Evolutionary conservation across 2,329 filamentous ascomycete species (phyloP).

Genomic region (Aureobasidium lini): DNA sequence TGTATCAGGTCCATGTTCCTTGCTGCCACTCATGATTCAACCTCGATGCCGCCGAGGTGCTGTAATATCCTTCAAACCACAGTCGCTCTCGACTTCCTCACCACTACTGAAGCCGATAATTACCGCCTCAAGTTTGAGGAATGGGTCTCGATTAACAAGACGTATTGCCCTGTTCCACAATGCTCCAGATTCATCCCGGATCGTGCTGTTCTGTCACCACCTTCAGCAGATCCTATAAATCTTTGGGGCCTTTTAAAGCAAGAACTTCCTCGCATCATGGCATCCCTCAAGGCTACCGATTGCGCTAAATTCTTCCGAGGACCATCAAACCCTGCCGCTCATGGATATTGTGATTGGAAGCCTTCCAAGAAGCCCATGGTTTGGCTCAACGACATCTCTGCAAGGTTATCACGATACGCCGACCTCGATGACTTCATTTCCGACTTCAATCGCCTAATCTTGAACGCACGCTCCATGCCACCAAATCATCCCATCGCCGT

Average conservation of each 20-base stretch:
- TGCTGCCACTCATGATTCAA: slow-evolving; percentile 31
- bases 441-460: slow-evolving; percentile 8
- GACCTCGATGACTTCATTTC: not conserved
- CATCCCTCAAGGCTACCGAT: not conserved
- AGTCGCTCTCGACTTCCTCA: slow-evolving; percentile 30
- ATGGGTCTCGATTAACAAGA: slow-evolving; percentile 36
- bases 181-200: slow-evolving; percentile 44
- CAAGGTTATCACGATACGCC: not conserved
- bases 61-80: slow-evolving; percentile 38
- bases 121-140: slow-evolving; percentile 43
- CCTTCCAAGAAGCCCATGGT: not conserved
- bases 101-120: slow-evolving; percentile 26
- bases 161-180: slow-evolving; percentile 42
- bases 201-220: slow-evolving; percentile 21
- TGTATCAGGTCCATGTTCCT: slow-evolving; percentile 38
- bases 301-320: not conserved
- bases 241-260: slow-evolving; percentile 12
- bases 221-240: not conserved
- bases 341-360: not conserved
- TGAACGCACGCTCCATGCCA: not conserved
- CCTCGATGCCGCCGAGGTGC: slow-evolving; percentile 41
- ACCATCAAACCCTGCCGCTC: not conserved
- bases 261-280: slow-evolving; percentile 5
- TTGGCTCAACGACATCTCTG: not conserved
- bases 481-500: not conserved